Conservation (phyloP, 2,329 filamentous ascomycete species). For the Botrytis byssoidea region DNA sequence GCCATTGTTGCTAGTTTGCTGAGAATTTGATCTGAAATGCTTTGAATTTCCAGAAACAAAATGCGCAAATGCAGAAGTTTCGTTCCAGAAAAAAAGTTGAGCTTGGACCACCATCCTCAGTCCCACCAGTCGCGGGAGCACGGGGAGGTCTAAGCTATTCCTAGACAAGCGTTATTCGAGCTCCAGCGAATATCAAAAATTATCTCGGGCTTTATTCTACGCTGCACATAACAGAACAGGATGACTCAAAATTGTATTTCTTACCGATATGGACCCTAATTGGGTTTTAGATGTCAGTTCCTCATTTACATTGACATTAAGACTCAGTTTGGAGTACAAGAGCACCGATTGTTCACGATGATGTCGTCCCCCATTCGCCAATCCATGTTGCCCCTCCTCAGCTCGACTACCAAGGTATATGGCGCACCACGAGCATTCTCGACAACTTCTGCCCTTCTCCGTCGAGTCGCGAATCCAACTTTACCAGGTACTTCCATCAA, state of each 20-base stretch:
- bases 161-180: slow-evolving; percentile 5
- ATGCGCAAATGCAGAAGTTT: slow-evolving; percentile 27
- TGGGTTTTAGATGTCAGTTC: slow-evolving; percentile 14
- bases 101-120: not conserved
- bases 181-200: slow-evolving; percentile 19
- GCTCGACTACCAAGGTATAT: slow-evolving; percentile 11
- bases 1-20: slow-evolving; percentile 59
- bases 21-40: slow-evolving; percentile 12
- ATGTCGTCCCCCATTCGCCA: not conserved
- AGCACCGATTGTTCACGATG: not conserved
- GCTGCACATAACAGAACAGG: slow-evolving; percentile 37
- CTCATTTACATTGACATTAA: not conserved
- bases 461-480: slow-evolving; percentile 27
- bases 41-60: slow-evolving; percentile 3
- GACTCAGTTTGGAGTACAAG: not conserved
- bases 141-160: slow-evolving; percentile 29
- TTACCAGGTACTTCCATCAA: slow-evolving; percentile 60
- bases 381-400: slow-evolving; percentile 7
- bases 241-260: slow-evolving; percentile 27
- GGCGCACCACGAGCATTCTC: slow-evolving; percentile 25
- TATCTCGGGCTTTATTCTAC: slow-evolving; percentile 35
- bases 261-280: slow-evolving; percentile 33
- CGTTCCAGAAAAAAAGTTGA: slow-evolving; percentile 18
- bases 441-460: slow-evolving; percentile 20
- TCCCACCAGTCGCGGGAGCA: slow-evolving; percentile 22